phyloP scores from a whole-genome alignment of 2,329 filamentous ascomycete species.

The Pezicula carpinea region DNA sequence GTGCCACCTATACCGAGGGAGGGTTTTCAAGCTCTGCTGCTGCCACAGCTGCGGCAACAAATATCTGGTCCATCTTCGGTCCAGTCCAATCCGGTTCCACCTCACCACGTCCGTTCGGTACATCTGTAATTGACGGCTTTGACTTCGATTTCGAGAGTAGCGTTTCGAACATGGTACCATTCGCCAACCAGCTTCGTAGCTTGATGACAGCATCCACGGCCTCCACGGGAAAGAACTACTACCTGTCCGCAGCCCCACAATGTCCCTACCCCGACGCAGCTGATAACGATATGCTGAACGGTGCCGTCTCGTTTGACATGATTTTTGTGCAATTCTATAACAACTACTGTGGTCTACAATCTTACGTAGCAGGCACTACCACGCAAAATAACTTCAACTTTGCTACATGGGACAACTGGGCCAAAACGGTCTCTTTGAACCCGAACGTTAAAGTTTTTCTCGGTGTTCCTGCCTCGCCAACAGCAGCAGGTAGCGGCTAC shows the following conservation, averaged over 20 bases:
- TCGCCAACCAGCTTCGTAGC: constrained; percentile 52
- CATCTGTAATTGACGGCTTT: constrained; percentile 65
- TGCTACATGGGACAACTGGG: constrained; percentile 61
- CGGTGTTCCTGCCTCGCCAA: constrained; percentile 47
- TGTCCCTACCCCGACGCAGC: constrained; percentile 62
- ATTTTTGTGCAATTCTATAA: constrained; percentile 41
- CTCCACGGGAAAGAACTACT: constrained; percentile 47
- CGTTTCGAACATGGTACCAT: constrained; percentile 54
- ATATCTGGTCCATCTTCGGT: constrained; percentile 69
- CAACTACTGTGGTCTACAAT: constrained; percentile 52
- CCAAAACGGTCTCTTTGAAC: constrained; percentile 51
- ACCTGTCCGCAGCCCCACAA: constrained; percentile 63
- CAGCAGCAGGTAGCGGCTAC: constrained; percentile 52
- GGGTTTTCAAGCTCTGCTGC: constrained; percentile 52
- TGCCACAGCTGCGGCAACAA: constrained; percentile 52
- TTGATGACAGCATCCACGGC: constrained; percentile 41
- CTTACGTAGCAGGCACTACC: constrained; percentile 39
- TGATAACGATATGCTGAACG: constrained; percentile 51
- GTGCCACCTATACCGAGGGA: constrained; percentile 64
- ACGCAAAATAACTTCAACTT: constrained; percentile 57
- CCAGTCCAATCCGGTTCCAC: constrained; percentile 40
- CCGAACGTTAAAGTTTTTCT: constrained; percentile 55
- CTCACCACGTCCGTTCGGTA: constrained; percentile 61
- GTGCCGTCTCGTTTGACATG: constrained; percentile 39
- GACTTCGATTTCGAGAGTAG: constrained; percentile 68